Base-by-base conservation (phyloP, 148 eudicot genomes). In the Spergularia bocconei region DNA sequence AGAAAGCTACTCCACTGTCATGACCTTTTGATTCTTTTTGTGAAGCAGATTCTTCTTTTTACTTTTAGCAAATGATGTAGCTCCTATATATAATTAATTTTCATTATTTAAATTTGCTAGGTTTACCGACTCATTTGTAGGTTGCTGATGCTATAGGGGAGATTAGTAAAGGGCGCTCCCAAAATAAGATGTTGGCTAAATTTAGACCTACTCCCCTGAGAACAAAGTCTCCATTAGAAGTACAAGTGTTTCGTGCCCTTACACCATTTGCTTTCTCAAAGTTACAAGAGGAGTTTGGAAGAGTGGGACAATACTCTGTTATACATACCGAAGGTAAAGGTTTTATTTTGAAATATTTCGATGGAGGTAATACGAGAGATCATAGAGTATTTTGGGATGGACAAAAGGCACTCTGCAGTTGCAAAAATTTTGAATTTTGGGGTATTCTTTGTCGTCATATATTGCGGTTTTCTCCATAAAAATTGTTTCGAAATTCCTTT, bases 161-260 rank as follows among this genome's bases (percentile, higher is more conserved):
- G 39, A 63, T 80, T 69, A 74, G 71, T 11, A 65, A 60, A 19
- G 38, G 38, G 13, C 63, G 64, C 21, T 38, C 47, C n/a, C 71
- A 75, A 69, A 50, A 80, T 17, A 69, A 69, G 0, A 63, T 79
- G 67, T 14, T 66, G 50, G 60, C 68, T 33, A 57, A 39, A 3
- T 72, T 74, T 58, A 59, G 63, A 70, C 55, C 63, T 14, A 41
- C 68, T 4, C 7, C 63, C 0, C 53, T 75, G 6, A 75, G 64
- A 29, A 69, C 70, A 48, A 38, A 60, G 56, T 80, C 81, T 67
- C 77, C 72, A 19, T 39, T 78, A 13, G 81, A 78, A 29, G 63
- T 72, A 13, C 77, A 78, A 65, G 81, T 44, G 14, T 54, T 1
- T 41, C 13, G 51, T 1, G 10, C 58, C 2, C 38, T 77, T 8